Base-by-base conservation (phyloP, 202 grass and related monocot genomes). In the Thinopyrum obtusiflorum region DNA sequence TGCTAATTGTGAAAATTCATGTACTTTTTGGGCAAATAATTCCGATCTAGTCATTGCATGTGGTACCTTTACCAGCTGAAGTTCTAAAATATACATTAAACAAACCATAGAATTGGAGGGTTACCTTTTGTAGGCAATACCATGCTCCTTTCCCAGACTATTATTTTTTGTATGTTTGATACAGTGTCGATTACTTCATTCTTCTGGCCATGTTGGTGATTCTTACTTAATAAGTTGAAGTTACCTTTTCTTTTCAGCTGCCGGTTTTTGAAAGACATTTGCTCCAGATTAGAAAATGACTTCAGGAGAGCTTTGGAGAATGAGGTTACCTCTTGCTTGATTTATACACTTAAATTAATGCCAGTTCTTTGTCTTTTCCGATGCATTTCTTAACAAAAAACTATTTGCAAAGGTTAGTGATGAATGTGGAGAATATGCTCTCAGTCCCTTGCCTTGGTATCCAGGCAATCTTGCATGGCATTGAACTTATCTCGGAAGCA, bases 391-490 rank as follows among this genome's bases (percentile, higher is more conserved):
- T 82, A 65, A 76, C 40, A 49, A 81, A 46, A 75, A 82, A 75
- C 68, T 77, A 82, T 27, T 70, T 90, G 78, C 66, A 81, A 81
- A 98, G 96, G 90, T 92, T 74, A 87, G 88, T 79, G 85, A 88
- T 92, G 90, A 90, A 47, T 75, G 85, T 75, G 92, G 84, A 77
- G 85, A 92, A 76, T 87, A 91, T 86, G 90, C 89, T 87, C 91
- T 96, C 55, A 91, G 80, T 72, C 86, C 97, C 59, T 86, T 99
- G 80, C 78, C 88, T 88, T 99, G 97, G 93, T 96, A 99, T 83
- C 97, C 97, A 53, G 80, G 80, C 73, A 99, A 96, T 85, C 88
- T 98, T 94, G 96, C 96, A 32, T 98, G 96, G 96, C 93, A 95
- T 80, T 94, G 86, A 99, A 99, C 80, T 91, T 99, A 53, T 99